A percentile compares a stretch with the other conserved stretches of the same genome.
Evolutionary conservation across 768 basidiomycete genomes (phyloP).

Genomic region (Hericium erinaceus): DNA sequence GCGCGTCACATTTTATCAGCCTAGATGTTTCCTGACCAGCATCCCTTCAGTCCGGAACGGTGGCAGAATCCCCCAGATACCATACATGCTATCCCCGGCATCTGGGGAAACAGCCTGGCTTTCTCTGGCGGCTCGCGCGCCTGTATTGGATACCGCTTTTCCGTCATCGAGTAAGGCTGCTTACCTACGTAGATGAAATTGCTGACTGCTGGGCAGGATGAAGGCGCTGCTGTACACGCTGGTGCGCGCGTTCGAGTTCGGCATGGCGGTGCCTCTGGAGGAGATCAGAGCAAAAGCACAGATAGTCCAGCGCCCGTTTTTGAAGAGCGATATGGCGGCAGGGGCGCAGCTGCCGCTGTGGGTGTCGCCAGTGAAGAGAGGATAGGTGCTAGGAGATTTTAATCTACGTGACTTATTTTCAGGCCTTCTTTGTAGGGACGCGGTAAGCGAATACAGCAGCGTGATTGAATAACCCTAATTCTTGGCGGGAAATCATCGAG

Average conservation of each 20-base stretch:
- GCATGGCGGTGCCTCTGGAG: constrained; percentile 4
- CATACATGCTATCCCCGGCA: constrained; percentile 16
- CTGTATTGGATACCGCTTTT: constrained; percentile 22
- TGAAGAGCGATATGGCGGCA: neutral
- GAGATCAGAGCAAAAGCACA: neutral
- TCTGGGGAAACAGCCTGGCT: constrained; percentile 16
- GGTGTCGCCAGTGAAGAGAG: neutral
- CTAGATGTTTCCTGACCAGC: neutral
- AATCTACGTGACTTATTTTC: too few species aligned
- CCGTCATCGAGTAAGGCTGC: constrained; percentile 13
- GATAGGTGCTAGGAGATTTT: too few species aligned
- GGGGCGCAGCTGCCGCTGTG: neutral
- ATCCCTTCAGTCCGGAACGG: constrained; percentile 18
- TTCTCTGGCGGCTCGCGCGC: constrained; percentile 21
- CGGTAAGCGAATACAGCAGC: too few species aligned
- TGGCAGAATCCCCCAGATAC: constrained; percentile 14
- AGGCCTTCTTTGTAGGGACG: too few species aligned
- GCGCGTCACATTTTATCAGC: neutral
- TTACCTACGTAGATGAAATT: too few species aligned
- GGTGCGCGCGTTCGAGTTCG: constrained; percentile 10
- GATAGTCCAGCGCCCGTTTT: neutral
- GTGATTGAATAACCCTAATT: too few species aligned
- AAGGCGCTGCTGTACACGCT: constrained; percentile 14
- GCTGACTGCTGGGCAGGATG: neutral
- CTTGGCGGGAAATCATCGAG: too few species aligned